Evolutionary conservation across 768 basidiomycete genomes (phyloP).

Genomic region (Pleurotus djamor): DNA sequence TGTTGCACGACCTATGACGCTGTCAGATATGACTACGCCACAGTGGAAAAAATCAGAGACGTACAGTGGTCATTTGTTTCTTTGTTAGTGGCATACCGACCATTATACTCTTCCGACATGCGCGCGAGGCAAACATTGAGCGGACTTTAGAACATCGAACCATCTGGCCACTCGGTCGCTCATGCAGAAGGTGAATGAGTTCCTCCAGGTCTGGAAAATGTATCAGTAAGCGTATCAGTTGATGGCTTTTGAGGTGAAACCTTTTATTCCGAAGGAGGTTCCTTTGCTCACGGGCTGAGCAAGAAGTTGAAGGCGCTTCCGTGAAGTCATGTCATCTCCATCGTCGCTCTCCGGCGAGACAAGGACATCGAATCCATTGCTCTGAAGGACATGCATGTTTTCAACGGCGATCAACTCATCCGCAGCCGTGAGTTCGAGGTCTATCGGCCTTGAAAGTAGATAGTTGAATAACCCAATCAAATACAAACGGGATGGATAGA

Average conservation of each 20-base stretch:
- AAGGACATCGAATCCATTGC: constrained; percentile 89
- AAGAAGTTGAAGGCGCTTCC: constrained; percentile 55
- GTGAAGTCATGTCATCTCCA: constrained; percentile 15
- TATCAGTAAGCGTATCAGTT: constrained; percentile 4
- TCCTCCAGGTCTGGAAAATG: constrained; percentile 80
- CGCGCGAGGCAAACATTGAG: constrained; percentile 95
- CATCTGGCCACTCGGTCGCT: constrained; percentile 75
- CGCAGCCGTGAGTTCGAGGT: constrained; percentile 81
- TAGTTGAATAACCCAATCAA: background rate
- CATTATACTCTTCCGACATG: constrained; percentile 97
- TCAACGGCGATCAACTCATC: constrained; percentile 89
- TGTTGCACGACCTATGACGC: constrained; percentile 61
- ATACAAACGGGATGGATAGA: background rate
- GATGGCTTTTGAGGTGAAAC: constrained; percentile 31
- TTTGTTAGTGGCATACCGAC: constrained; percentile 80
- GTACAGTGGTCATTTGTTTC: constrained; percentile 74
- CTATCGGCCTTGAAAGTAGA: constrained; percentile 53
- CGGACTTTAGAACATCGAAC: constrained; percentile 92
- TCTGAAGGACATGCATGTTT: constrained; percentile 76
- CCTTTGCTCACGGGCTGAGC: constrained; percentile 92
- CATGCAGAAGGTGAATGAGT: constrained; percentile 81
- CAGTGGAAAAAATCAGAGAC: constrained; percentile 16
- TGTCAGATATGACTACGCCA: no score
- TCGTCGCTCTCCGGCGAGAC: constrained; percentile 40
- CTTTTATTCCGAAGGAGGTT: constrained; percentile 87